These are phyloP conservation scores for Suhomyces prunicola DNA, from an alignment of 805 yeast species.

Conservation along the genomic window DNA sequence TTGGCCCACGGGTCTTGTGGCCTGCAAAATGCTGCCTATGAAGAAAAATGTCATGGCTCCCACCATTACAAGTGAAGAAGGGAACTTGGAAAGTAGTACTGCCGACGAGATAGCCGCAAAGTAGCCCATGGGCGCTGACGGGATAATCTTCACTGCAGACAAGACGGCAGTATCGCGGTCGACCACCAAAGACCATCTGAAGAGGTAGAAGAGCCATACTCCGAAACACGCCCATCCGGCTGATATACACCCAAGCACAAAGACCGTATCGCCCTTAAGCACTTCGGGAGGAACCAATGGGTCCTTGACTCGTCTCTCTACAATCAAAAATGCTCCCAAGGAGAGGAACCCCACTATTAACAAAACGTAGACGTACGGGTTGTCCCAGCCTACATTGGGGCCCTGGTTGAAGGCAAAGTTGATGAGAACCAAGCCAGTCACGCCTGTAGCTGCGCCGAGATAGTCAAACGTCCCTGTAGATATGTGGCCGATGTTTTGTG, in stretches of 20 bases:
- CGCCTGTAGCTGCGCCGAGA: conserved; percentile 19
- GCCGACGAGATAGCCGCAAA: conserved; percentile 12
- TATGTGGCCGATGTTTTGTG: conserved; percentile 22
- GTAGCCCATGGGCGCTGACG: conserved; percentile 13
- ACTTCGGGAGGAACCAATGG: conserved; percentile 14
- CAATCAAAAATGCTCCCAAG: conserved; percentile 9
- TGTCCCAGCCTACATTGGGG: conserved; percentile 18
- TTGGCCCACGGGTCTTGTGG: conserved; percentile 17
- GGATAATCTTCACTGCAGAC: conserved; percentile 18
- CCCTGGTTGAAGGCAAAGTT: conserved; percentile 21
- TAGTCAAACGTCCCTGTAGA: conserved; percentile 22
- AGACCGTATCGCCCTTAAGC: conserved; percentile 14
- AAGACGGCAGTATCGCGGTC: conserved; percentile 10
- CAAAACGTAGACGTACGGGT: conserved; percentile 15
- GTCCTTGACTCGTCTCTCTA: conserved; percentile 8
- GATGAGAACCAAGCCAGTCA: conserved; percentile 14
- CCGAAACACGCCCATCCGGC: conserved; percentile 21
- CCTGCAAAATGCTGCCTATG: conserved; percentile 11
- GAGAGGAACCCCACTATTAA: conserved; percentile 14
- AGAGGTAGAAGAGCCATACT: conserved; percentile 14
- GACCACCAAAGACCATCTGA: conserved; percentile 13
- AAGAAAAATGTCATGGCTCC: conserved; percentile 12
- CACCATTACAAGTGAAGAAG: conserved; percentile 13
- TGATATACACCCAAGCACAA: conserved; percentile 16
- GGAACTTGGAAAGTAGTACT: conserved; percentile 5